These are phyloP conservation scores for Didymellaceae sp. DNA, from an alignment of 2,329 filamentous ascomycete species.

Conservation along the genomic window DNA sequence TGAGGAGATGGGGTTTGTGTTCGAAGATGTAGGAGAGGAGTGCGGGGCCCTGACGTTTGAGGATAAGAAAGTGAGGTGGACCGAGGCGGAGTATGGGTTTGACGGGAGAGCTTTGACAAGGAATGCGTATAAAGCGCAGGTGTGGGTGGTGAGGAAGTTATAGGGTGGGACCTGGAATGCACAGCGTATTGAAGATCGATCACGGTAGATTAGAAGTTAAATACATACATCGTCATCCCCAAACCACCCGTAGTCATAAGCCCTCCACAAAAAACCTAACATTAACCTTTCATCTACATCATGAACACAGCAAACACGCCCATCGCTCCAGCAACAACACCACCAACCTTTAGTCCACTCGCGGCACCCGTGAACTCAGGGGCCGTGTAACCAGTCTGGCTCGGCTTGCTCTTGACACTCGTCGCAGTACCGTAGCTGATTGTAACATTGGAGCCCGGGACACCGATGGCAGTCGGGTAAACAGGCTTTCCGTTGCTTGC, in stretches of 20 bases:
- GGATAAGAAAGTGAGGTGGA: constrained; percentile 51
- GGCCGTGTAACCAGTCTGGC: constrained; percentile 19
- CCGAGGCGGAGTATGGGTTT: constrained; percentile 61
- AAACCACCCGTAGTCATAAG: background rate
- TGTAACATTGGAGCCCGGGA: constrained; percentile 17
- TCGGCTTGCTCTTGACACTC: constrained; percentile 9
- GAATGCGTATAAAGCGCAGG: constrained; percentile 63
- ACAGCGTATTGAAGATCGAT: too few relatives aligned
- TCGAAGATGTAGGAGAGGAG: constrained; percentile 51
- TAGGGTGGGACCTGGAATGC: too few relatives aligned
- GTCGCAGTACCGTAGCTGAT: constrained; percentile 16
- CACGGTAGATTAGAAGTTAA: background rate
- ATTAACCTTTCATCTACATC: constrained; percentile 19
- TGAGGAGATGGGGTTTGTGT: constrained; percentile 60
- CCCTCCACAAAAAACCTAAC: background rate
- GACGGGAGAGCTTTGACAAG: constrained; percentile 58
- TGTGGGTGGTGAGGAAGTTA: constrained; percentile 57
- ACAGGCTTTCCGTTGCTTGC: background rate
- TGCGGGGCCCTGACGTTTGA: constrained; percentile 56
- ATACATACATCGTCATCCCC: background rate
- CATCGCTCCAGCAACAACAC: constrained; percentile 16
- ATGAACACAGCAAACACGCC: constrained; percentile 24
- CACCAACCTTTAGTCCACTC: constrained; percentile 20
- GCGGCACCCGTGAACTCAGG: constrained; percentile 37
- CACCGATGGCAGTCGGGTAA: background rate